Evolutionary conservation across 2,329 filamentous ascomycete genomes (phyloP).

Genomic region (Sporothrix pallida): DNA sequence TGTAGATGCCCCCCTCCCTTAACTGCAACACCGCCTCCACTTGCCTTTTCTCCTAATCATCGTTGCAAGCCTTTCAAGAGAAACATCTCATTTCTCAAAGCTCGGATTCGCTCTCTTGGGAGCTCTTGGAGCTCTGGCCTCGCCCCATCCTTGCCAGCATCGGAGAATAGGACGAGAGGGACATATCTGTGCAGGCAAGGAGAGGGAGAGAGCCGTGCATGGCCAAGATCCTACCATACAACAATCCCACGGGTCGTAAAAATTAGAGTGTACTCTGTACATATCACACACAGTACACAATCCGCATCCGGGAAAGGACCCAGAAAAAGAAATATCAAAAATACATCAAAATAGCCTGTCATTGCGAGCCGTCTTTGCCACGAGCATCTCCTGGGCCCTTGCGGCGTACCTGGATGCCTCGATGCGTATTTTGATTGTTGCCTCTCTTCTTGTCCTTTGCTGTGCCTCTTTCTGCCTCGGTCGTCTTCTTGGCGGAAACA

Average conservation of each 20-base stretch:
- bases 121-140: background rate
- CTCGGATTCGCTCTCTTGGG: background rate
- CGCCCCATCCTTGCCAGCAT: background rate
- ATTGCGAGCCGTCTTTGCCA: conserved; percentile 11
- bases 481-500: conserved; percentile 3
- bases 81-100: background rate
- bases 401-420: background rate
- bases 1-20: too few species aligned
- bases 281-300: background rate
- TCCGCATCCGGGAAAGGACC: too few species aligned
- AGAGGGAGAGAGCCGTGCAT: background rate
- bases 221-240: background rate
- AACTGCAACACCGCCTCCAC: background rate
- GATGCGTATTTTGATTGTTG: background rate
- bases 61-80: too few species aligned
- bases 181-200: background rate
- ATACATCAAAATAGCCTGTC: background rate
- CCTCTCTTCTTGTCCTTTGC: background rate
- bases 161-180: conserved; percentile 1
- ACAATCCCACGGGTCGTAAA: conserved; percentile 11
- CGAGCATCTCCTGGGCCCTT: background rate
- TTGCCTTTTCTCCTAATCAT: background rate
- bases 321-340: background rate
- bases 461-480: background rate
- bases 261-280: background rate